Conservation (phyloP, 192 early-diverging fungal species). For the Backusella luteola region DNA sequence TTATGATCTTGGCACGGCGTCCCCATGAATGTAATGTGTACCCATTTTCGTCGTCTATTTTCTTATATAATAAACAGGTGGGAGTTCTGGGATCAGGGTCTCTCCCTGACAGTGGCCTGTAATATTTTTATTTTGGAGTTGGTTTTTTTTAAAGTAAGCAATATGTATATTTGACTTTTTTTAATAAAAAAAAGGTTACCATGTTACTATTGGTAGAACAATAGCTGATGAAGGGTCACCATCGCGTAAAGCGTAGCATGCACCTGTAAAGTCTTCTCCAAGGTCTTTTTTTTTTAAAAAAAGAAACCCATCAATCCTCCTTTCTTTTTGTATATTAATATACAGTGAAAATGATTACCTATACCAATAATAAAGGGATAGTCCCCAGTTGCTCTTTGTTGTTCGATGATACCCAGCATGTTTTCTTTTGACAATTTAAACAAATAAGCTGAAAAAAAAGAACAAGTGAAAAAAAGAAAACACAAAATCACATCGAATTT, state of each 20-base stretch:
- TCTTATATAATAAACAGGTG: slow-evolving; percentile 35
- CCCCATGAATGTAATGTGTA: slow-evolving; percentile 32
- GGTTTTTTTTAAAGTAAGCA: no score
- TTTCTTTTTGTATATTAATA: background rate
- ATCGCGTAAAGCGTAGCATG: slow-evolving; percentile 25
- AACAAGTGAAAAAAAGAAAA: no score
- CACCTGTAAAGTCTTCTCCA: slow-evolving; percentile 45
- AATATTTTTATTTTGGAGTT: background rate
- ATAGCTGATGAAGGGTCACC: background rate
- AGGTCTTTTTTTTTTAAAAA: slow-evolving; percentile 15
- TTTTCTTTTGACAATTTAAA: background rate
- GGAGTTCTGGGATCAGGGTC: slow-evolving; percentile 36
- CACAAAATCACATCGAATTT: no score
- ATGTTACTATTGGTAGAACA: background rate
- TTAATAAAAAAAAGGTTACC: slow-evolving; percentile 29
- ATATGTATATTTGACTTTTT: background rate
- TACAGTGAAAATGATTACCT: slow-evolving; percentile 14
- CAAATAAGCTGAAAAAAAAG: no score
- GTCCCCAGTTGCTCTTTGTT: background rate
- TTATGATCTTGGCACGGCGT: slow-evolving; percentile 17
- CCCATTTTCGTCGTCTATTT: slow-evolving; percentile 20
- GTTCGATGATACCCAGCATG: background rate
- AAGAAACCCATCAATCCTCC: background rate
- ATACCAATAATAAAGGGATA: slow-evolving; percentile 32
- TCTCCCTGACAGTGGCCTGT: slow-evolving; percentile 31